These are phyloP conservation scores for Massarina eburnea DNA, from an alignment of 2,329 filamentous ascomycete species.

Conservation along the genomic window DNA sequence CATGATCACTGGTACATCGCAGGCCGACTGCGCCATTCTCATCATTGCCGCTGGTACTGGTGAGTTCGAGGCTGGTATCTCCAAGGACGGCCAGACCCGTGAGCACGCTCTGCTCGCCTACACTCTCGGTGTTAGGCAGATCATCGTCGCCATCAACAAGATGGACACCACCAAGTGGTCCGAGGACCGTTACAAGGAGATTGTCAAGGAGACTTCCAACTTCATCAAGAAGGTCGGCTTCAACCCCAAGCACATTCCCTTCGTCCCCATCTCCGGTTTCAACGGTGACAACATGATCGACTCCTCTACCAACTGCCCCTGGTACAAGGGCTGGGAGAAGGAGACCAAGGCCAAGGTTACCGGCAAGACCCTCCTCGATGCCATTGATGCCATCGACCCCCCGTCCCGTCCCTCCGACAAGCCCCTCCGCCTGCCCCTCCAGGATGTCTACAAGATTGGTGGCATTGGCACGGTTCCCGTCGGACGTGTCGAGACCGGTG, in stretches of 20 bases:
- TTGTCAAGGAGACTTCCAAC: slow-evolving; percentile 99
- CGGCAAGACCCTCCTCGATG: slow-evolving; percentile 98
- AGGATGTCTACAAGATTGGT: slow-evolving; percentile 99
- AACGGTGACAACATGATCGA: slow-evolving; percentile 99
- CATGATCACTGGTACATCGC: slow-evolving; percentile 99
- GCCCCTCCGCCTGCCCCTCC: slow-evolving; percentile 99
- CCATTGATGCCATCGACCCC: slow-evolving; percentile 93
- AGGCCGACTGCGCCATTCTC: slow-evolving; percentile 99
- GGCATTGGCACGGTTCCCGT: slow-evolving; percentile 99
- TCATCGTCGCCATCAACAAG: slow-evolving; percentile 99
- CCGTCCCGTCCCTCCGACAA: slow-evolving; percentile 95
- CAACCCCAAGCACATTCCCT: slow-evolving; percentile 98
- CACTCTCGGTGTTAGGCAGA: slow-evolving; percentile 99
- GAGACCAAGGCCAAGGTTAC: slow-evolving; percentile 87
- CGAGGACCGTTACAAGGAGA: slow-evolving; percentile 94
- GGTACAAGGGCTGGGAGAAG: slow-evolving; percentile 99
- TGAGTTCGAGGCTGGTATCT: slow-evolving; percentile 99
- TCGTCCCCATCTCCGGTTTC: slow-evolving; percentile 99
- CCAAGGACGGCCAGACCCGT: slow-evolving; percentile 99
- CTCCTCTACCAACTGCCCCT: slow-evolving; percentile 87
- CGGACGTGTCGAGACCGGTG: slow-evolving; percentile 99
- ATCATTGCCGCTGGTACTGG: slow-evolving; percentile 99
- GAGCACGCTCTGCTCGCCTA: slow-evolving; percentile 99
- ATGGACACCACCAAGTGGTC: slow-evolving; percentile 99
- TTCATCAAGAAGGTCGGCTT: slow-evolving; percentile 99